Conservation (phyloP, 768 basidiomycete species). For the Butyriboletus loyo region DNA sequence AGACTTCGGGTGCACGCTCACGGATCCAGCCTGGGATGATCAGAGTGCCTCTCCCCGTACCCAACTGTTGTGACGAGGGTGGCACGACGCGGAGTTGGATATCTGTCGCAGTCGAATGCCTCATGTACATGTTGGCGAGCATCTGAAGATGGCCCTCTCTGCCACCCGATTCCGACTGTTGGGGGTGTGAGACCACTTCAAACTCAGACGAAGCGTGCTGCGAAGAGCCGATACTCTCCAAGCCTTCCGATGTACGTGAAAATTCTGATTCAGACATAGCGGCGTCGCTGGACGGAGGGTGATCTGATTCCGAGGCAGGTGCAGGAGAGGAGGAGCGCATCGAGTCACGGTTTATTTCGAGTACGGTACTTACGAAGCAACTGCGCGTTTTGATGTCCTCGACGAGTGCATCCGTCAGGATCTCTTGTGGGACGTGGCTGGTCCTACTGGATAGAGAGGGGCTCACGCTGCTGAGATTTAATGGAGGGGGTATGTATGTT, state of each 20-base stretch:
- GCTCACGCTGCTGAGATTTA: slow-evolving; percentile 61
- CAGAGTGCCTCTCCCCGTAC: slow-evolving; percentile 74
- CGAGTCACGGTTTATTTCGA: slow-evolving; percentile 40
- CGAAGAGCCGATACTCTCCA: slow-evolving; percentile 48
- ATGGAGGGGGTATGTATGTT: slow-evolving; percentile 79
- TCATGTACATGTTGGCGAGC: slow-evolving; percentile 65
- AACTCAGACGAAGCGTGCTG: slow-evolving; percentile 51
- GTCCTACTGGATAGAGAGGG: slow-evolving; percentile 61
- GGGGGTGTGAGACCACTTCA: slow-evolving; percentile 49
- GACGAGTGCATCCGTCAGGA: slow-evolving; percentile 76
- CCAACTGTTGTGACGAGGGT: slow-evolving; percentile 60
- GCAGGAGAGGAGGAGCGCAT: slow-evolving; percentile 32
- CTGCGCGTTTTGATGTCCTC: slow-evolving; percentile 89
- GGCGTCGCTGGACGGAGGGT: slow-evolving; percentile 48
- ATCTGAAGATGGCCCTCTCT: slow-evolving; percentile 46
- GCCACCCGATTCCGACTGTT: slow-evolving; percentile 27
- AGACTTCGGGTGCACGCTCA: slow-evolving; percentile 85
- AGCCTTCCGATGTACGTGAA: slow-evolving; percentile 48
- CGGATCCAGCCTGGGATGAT: slow-evolving; percentile 94
- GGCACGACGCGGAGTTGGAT: slow-evolving; percentile 67
- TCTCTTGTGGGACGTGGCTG: slow-evolving; percentile 69
- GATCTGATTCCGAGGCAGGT: slow-evolving; percentile 37
- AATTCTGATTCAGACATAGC: slow-evolving; percentile 69
- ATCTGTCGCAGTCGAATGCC: slow-evolving; percentile 76
- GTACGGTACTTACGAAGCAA: slow-evolving; percentile 76